Evolutionary conservation across 495 filamentous ascomycete genomes (phyloP).

Genomic region (Penicillium pulvis): DNA sequence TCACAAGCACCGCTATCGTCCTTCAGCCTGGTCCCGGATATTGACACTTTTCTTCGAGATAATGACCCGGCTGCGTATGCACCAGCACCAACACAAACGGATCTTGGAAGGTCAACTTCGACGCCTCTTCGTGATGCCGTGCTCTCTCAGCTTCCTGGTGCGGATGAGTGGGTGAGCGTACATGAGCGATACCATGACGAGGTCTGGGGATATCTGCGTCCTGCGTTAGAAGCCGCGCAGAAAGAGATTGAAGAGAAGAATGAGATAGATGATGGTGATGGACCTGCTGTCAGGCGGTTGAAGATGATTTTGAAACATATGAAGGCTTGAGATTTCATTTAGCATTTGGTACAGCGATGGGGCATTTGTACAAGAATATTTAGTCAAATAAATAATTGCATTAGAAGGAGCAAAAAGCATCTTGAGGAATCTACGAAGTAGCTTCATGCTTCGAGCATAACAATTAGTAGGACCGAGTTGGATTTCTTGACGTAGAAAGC

Average conservation of each 20-base stretch:
- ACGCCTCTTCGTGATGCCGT: slow-evolving; percentile 35
- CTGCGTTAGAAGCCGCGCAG: slow-evolving; percentile 63
- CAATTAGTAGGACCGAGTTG: no score
- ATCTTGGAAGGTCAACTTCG: neutral
- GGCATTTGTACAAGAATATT: neutral
- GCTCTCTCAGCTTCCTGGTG: slow-evolving; percentile 33
- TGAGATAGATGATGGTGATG: slow-evolving; percentile 41
- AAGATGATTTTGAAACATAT: slow-evolving; percentile 56
- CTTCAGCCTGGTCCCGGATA: slow-evolving; percentile 47
- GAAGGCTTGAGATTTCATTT: slow-evolving; percentile 21
- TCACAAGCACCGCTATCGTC: slow-evolving; percentile 20
- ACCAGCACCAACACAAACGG: neutral
- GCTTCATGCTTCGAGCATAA: no score
- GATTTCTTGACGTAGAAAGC: no score
- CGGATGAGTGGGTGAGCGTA: slow-evolving; percentile 60
- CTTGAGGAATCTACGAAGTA: neutral
- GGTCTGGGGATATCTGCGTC: slow-evolving; percentile 73
- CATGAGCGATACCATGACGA: slow-evolving; percentile 72
- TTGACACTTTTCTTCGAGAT: slow-evolving; percentile 33
- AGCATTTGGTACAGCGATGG: neutral
- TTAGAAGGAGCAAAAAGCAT: neutral
- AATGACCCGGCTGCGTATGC: slow-evolving; percentile 17
- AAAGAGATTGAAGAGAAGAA: slow-evolving; percentile 53
- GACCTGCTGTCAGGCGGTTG: slow-evolving; percentile 50
- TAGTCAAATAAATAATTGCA: neutral